Conservation (phyloP, 192 early-diverging fungal genomes). For the Phycomyces nitens region DNA sequence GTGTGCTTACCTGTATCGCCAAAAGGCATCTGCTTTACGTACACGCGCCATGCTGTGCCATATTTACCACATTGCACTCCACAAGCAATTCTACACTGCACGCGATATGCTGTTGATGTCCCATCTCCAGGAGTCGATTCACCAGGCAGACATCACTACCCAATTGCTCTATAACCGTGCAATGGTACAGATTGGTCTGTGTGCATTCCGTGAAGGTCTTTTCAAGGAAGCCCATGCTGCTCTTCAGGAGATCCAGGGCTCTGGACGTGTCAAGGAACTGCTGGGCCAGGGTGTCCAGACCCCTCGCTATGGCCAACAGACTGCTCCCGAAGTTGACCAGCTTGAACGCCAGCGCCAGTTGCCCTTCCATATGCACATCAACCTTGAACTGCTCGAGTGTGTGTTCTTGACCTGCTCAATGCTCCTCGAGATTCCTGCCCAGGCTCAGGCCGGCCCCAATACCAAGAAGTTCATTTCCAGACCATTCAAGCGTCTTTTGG, state of each 20-base stretch:
- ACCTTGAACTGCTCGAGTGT: slow-evolving; percentile 96
- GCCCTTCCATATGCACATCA: slow-evolving; percentile 99
- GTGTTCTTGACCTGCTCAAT: slow-evolving; percentile 92
- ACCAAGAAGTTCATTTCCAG: slow-evolving; percentile 79
- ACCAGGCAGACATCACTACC: slow-evolving; percentile 82
- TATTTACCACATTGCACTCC: slow-evolving; percentile 95
- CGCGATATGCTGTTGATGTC: slow-evolving; percentile 97
- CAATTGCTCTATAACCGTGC: slow-evolving; percentile 96
- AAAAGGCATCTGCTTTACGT: slow-evolving; percentile 76
- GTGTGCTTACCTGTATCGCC: slow-evolving; percentile 84
- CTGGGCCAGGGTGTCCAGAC: slow-evolving; percentile 74
- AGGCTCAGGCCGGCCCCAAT: slow-evolving; percentile 71
- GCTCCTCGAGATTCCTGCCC: slow-evolving; percentile 94
- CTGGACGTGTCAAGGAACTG: slow-evolving; percentile 86
- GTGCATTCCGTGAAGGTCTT: slow-evolving; percentile 92
- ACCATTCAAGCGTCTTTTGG: slow-evolving; percentile 87
- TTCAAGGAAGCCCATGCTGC: slow-evolving; percentile 82
- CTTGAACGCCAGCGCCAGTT: slow-evolving; percentile 91
- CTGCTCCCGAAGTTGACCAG: slow-evolving; percentile 87
- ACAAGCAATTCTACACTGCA: slow-evolving; percentile 88
- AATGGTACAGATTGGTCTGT: slow-evolving; percentile 94
- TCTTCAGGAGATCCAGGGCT: slow-evolving; percentile 83
- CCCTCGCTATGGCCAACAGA: slow-evolving; percentile 67
- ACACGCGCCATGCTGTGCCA: slow-evolving; percentile 95
- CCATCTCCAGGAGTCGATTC: slow-evolving; percentile 90